Conservation (phyloP, 1,284 basidiomycete genomes). For the Tilletia setariae region DNA sequence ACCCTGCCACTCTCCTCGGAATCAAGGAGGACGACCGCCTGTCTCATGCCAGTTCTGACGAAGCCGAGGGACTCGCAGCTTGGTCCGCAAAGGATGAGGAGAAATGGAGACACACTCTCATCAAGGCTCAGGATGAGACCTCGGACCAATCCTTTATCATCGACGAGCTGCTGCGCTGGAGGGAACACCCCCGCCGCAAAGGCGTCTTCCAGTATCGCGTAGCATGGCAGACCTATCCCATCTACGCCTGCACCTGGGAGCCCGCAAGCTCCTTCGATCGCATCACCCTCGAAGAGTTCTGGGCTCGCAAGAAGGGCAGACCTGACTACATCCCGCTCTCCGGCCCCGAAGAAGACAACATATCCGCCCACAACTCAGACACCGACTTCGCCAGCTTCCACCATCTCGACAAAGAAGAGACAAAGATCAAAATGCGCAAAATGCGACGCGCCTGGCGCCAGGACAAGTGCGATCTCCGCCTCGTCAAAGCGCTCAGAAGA, state of each 20-base stretch:
- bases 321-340: background rate
- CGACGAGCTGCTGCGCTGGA: slow-evolving; percentile 4
- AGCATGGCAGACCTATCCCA: background rate
- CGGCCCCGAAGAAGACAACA: background rate
- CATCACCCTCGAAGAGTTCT: slow-evolving; percentile 7
- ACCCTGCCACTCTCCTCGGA: background rate
- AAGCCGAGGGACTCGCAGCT: background rate
- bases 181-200: slow-evolving; percentile 4
- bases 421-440: background rate
- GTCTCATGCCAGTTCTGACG: background rate
- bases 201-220: slow-evolving; percentile 9
- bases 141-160: background rate
- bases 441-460: slow-evolving; percentile 2
- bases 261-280: background rate
- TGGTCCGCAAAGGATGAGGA: slow-evolving; percentile 8
- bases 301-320: background rate
- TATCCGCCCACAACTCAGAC: slow-evolving; percentile 5
- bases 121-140: slow-evolving; percentile 8
- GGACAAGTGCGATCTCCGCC: slow-evolving; percentile 7
- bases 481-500: slow-evolving; percentile 9
- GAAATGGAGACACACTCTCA: background rate
- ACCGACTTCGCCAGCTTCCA: slow-evolving; percentile 11
- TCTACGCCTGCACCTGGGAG: slow-evolving; percentile 12
- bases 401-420: background rate
- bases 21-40: background rate